These are phyloP conservation scores for Vitis hybrid DNA, from an alignment of 177 flowering plant genomes.

Conservation along the genomic window DNA sequence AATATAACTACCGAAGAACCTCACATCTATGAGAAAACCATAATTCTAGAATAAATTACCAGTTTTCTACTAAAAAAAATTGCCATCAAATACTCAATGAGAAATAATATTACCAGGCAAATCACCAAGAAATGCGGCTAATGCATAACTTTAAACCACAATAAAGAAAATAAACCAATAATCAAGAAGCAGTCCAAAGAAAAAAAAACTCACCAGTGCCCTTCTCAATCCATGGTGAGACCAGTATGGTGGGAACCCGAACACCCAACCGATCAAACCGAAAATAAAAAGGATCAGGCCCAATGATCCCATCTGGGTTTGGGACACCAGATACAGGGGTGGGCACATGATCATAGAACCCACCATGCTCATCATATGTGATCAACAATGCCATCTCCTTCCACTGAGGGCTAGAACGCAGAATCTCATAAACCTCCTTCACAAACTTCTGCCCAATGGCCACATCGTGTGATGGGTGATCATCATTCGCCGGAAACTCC, in stretches of 20 bases:
- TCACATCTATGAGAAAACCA: no score
- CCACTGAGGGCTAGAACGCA: constrained; percentile 92
- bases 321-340: constrained; percentile 86
- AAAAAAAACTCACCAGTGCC: constrained; percentile 56
- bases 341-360: constrained; percentile 93
- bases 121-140: no score
- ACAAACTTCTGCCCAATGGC: constrained; percentile 87
- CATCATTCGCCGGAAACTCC: constrained; percentile 80
- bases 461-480: constrained; percentile 95
- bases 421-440: constrained; percentile 91
- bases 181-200: constrained; percentile 2
- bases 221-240: constrained; percentile 93
- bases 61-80: no score
- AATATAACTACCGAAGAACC: no score
- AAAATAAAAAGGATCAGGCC: constrained; percentile 85
- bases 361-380: constrained; percentile 96
- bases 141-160: not conserved
- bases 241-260: constrained; percentile 74
- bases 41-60: no score
- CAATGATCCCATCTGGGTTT: constrained; percentile 84
- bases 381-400: constrained; percentile 79
- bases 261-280: constrained; percentile 89
- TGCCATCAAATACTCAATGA: no score
- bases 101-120: no score
- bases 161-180: not conserved